Evolutionary conservation across 306 rosid species (phyloP).

Genomic region (Fragaria vesca): DNA sequence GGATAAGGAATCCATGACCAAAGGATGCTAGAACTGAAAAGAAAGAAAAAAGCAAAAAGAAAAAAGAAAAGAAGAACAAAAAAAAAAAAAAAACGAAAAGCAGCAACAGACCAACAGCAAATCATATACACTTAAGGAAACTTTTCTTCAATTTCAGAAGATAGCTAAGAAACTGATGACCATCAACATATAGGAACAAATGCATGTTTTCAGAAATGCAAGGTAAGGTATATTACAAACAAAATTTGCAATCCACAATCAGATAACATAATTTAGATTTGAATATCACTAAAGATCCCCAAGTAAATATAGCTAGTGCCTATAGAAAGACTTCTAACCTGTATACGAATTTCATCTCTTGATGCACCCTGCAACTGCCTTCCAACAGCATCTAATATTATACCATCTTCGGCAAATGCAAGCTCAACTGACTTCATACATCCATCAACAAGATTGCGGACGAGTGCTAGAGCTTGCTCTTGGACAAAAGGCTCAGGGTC

Average conservation of each 20-base stretch:
- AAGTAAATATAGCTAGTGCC: neutral
- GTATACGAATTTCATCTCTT: constrained; percentile 66
- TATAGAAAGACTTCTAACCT: constrained; percentile 54
- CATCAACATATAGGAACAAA: neutral
- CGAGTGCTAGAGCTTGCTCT: constrained; percentile 81
- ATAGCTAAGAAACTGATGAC: neutral
- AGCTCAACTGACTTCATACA: constrained; percentile 57
- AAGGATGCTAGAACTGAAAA: neutral
- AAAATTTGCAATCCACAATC: neutral
- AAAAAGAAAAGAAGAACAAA: neutral
- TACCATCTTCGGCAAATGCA: constrained; percentile 68
- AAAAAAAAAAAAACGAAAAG: neutral
- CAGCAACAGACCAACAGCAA: neutral
- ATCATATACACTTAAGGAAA: neutral
- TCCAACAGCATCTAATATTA: constrained; percentile 73
- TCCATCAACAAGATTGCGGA: constrained; percentile 92
- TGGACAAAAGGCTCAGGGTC: constrained; percentile 86
- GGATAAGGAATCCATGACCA: neutral
- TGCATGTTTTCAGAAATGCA: neutral
- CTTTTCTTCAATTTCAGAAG: neutral
- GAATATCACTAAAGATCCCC: constrained; percentile 22
- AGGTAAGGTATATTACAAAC: neutral
- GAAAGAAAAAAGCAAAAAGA: neutral
- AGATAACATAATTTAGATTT: neutral
- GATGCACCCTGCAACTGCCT: constrained; percentile 62